These are phyloP conservation scores for Xanthoparmelia taractica DNA, from an alignment of 495 filamentous ascomycete species.

Conservation along the genomic window DNA sequence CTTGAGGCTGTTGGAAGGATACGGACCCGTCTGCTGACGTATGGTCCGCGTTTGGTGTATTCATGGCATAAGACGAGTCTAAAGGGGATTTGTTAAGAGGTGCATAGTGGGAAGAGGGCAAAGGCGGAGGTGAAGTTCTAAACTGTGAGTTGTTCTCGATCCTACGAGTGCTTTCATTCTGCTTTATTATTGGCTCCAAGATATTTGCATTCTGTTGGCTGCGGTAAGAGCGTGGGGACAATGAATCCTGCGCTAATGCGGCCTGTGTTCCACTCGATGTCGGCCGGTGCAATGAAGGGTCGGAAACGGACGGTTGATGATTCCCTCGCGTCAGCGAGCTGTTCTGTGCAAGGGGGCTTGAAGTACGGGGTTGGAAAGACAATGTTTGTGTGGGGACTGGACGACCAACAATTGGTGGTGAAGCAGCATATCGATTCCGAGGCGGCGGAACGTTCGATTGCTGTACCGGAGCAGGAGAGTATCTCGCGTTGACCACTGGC, in stretches of 20 bases:
- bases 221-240: background rate
- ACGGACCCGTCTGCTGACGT: constrained; percentile 49
- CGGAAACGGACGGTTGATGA: background rate
- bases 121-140: constrained; percentile 19
- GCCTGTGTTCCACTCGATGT: constrained; percentile 7
- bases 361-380: constrained; percentile 75
- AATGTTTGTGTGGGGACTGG: constrained; percentile 43
- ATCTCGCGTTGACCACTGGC: constrained; percentile 38
- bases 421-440: constrained; percentile 44
- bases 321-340: background rate
- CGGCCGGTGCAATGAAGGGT: constrained; percentile 1
- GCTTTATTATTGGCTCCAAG: background rate
- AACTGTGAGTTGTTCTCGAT: background rate
- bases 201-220: background rate
- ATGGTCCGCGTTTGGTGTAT: constrained; percentile 39
- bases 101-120: background rate
- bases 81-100: constrained; percentile 14
- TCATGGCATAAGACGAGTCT: constrained; percentile 19
- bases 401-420: constrained; percentile 37
- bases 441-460: constrained; percentile 34
- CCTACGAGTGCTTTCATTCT: constrained; percentile 2
- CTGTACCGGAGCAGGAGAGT: constrained; percentile 53
- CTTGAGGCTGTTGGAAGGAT: constrained; percentile 40
- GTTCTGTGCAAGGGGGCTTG: constrained; percentile 69
- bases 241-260: background rate